A percentile compares a stretch with the other conserved stretches of the same genome.
phyloP scores from a whole-genome alignment of 352 stramenopile species.

The Phytophthora hibernalis region DNA sequence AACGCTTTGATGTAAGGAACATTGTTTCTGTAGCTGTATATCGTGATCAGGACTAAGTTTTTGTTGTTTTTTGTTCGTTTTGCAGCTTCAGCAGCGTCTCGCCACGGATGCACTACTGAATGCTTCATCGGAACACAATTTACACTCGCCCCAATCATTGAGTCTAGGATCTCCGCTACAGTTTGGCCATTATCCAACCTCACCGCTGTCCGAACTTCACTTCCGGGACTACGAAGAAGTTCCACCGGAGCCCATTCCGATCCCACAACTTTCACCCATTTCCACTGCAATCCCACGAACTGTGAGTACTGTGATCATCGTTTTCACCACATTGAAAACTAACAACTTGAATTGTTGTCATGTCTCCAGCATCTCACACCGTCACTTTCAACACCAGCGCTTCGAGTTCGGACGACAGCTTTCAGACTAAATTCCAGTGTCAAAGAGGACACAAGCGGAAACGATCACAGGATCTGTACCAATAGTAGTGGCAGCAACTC shows the following conservation, averaged over 20 bases:
- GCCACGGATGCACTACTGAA: slow-evolving; percentile 56
- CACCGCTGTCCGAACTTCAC: slow-evolving; percentile 21
- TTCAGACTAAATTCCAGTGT: neutral
- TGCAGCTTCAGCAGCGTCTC: slow-evolving; percentile 66
- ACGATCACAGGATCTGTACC: slow-evolving; percentile 10
- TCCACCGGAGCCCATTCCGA: slow-evolving; percentile 43
- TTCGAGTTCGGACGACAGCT: slow-evolving; percentile 45
- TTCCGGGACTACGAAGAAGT: slow-evolving; percentile 51
- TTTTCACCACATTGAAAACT: neutral
- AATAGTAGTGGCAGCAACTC: slow-evolving; percentile 10
- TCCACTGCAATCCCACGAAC: slow-evolving; percentile 47
- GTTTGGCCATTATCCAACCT: slow-evolving; percentile 17
- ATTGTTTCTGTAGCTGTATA: neutral
- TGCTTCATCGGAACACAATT: slow-evolving; percentile 25
- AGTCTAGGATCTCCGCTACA: slow-evolving; percentile 26
- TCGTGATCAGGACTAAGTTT: neutral
- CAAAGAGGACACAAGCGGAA: neutral
- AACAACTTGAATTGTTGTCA: neutral
- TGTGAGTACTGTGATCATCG: slow-evolving; percentile 21
- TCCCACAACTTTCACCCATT: slow-evolving; percentile 48
- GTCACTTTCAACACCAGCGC: slow-evolving; percentile 47
- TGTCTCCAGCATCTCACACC: slow-evolving; percentile 40
- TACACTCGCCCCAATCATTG: slow-evolving; percentile 13
- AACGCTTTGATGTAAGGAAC: slow-evolving; percentile 65
- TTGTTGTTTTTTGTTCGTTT: neutral